Evolutionary conservation across 1,139 yeast genomes (phyloP).

Genomic region (Geotrichum klebahnii): DNA sequence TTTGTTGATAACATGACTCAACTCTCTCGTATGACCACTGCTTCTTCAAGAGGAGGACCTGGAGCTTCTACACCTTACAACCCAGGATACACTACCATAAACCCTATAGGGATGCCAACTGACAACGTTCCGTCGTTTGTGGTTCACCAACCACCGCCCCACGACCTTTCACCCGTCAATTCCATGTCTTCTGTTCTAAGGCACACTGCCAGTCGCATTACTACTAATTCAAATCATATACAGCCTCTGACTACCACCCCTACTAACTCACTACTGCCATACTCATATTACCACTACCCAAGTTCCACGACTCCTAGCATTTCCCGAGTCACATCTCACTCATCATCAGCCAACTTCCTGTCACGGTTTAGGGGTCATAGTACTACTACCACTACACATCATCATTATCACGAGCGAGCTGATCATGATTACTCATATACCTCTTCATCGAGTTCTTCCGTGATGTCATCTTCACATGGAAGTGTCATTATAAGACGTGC

Average conservation of each 20-base stretch:
- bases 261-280: neutral
- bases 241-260: neutral
- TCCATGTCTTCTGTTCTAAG: neutral
- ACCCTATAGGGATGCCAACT: neutral
- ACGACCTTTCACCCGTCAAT: neutral
- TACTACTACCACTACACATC: too few species aligned
- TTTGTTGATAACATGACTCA: conserved; percentile 10
- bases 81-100: neutral
- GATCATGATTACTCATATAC: neutral
- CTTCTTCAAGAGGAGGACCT: neutral
- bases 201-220: neutral
- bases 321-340: conserved; percentile 7
- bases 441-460: neutral
- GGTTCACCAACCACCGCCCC: neutral
- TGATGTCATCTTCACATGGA: conserved; percentile 5
- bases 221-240: neutral
- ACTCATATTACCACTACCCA: conserved; percentile 1
- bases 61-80: neutral
- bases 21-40: conserved; percentile 9
- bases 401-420: neutral
- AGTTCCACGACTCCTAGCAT: neutral
- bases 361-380: conserved; percentile 6
- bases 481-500: conserved; percentile 9
- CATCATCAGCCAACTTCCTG: conserved; percentile 4
- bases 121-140: neutral